Conservation (phyloP, 2,329 filamentous ascomycete species). For the Chaetomiaceae sp. region DNA sequence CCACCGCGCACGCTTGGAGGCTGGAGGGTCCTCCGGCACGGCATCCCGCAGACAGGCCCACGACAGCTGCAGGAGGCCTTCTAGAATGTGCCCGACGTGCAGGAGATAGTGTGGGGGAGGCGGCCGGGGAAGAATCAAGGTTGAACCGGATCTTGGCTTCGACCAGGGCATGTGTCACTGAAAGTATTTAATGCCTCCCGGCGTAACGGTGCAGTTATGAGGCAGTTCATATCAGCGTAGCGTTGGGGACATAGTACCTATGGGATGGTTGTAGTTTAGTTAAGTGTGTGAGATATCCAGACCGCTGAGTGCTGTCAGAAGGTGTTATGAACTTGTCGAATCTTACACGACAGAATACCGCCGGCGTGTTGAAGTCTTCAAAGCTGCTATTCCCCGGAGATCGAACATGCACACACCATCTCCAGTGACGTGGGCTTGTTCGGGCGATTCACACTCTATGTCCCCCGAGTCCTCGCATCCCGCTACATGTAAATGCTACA, state of each 20-base stretch:
- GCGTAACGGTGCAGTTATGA: not conserved
- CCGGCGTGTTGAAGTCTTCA: too few species aligned
- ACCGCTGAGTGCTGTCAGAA: too few species aligned
- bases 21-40: not conserved
- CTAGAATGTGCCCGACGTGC: not conserved
- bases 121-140: constrained; percentile 3
- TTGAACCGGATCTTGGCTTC: constrained; percentile 8
- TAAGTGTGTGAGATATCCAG: too few species aligned
- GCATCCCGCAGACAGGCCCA: not conserved
- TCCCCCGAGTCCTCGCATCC: too few species aligned
- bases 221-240: not conserved
- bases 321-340: too few species aligned
- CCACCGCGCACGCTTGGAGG: not conserved
- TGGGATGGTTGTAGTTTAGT: too few species aligned
- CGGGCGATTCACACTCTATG: too few species aligned
- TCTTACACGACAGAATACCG: too few species aligned
- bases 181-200: not conserved
- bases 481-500: too few species aligned
- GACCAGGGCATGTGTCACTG: not conserved
- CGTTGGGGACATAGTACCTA: not conserved
- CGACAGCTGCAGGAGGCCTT: not conserved
- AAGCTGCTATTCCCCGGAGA: too few species aligned
- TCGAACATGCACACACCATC: too few species aligned
- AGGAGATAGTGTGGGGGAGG: not conserved
- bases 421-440: too few species aligned